Base-by-base conservation (phyloP, 1,284 basidiomycete genomes). In the Leccinum pachyderme region DNA sequence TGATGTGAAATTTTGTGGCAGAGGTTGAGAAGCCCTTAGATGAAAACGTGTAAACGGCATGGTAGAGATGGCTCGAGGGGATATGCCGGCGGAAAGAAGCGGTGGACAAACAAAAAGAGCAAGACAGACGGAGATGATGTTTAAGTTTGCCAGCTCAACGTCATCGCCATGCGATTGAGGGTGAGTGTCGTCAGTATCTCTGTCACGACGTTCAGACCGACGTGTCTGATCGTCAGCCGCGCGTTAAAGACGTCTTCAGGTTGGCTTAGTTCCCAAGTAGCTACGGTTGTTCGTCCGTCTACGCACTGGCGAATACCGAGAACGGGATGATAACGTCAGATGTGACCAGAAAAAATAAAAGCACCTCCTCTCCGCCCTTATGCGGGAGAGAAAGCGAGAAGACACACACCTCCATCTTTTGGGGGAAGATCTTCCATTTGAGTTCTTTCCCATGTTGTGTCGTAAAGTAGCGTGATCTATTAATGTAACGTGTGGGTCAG, bases 101-200 rank as follows among this genome's bases (percentile, higher is more conserved):
- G 22, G 55, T 41, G 46, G 53, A 22, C 18, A 52, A 43, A 56
- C 31, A 13, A 35, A 18, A 45, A 5, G 7, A 18, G 18, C 18
- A 25, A 43, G 41, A 43, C 11, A 25, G 41, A 22, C 41, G 18
- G 41, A 43, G 41, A 22, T 2, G 41, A 22, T 2, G 13, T n/a
- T 24, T 61, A 65, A 12, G 43, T 31, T 18, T 61, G 69, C 87
- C 87, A 89, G 51, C 74, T 74, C 39, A 85, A 65, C 25, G 73
- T 71, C 54, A 76, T 72, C 37, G 83, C 79, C 76, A 89, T 86
- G 43, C 84, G 81, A 64, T 87, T 87, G 50, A 89, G 74, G 45
- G 79, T 77, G 56, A 89, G 77, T 5, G 84, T 85, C 11, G 87
- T 86, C 60, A 89, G 66, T 59, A 89, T 80, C 69, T 89, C 87